Evolutionary conservation across 2,329 filamentous ascomycete species (phyloP).

Genomic region (Ceratocystis eucalypticola): DNA sequence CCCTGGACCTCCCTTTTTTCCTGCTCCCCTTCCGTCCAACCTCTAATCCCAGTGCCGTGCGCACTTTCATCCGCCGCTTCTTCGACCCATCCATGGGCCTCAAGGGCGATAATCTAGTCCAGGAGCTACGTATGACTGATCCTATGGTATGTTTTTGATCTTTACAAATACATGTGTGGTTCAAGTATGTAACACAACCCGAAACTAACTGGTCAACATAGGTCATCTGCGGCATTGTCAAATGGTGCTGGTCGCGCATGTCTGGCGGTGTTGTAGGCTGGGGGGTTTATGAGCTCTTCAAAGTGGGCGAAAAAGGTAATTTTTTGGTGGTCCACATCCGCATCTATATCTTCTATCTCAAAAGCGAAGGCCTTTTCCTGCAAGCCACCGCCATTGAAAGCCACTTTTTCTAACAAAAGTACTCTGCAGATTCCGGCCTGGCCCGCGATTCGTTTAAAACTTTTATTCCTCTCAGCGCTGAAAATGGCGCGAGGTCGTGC

Average conservation of each 20-base stretch:
- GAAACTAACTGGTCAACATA: constrained; percentile 27
- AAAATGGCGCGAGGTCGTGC: constrained; percentile 67
- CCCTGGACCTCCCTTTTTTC: constrained; percentile 80
- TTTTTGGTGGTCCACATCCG: background rate
- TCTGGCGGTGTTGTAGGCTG: constrained; percentile 86
- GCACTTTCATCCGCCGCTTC: constrained; percentile 84
- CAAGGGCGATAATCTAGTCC: constrained; percentile 56
- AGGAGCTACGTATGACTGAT: constrained; percentile 84
- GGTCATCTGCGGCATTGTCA: constrained; percentile 86
- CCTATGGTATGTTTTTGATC: constrained; percentile 54
- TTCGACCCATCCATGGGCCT: constrained; percentile 58
- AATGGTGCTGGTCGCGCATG: constrained; percentile 96
- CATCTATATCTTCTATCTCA: background rate
- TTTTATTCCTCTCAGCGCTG: constrained; percentile 87
- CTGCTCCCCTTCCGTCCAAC: constrained; percentile 88
- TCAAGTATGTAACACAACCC: background rate
- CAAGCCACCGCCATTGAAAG: background rate
- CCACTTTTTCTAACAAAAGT: background rate
- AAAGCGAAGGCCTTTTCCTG: background rate
- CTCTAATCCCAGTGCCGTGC: constrained; percentile 80
- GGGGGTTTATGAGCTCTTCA: constrained; percentile 95
- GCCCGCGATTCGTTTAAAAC: constrained; percentile 89
- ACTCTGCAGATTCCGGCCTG: constrained; percentile 63
- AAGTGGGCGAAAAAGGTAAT: constrained; percentile 79
- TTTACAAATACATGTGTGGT: background rate